Evolutionary conservation across 768 basidiomycete species (phyloP), one percentile per base, ranked within the genome.

Genomic region (Hericium alpestre): DNA sequence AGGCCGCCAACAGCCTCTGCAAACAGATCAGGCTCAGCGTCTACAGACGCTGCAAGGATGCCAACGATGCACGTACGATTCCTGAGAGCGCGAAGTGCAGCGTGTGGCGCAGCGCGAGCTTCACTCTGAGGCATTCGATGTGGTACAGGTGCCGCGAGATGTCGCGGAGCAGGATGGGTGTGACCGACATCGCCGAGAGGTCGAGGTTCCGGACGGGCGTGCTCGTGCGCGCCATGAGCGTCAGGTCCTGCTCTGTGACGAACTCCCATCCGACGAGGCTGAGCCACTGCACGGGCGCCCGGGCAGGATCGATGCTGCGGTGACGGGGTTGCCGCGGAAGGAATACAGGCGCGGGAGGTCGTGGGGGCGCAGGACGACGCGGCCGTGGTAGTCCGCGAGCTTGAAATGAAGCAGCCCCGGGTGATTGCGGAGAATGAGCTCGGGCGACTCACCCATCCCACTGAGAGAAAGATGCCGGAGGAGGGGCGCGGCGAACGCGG

Each of bases 31-130:
- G 23, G 22, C 50, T 48, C 22, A 38, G 47, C 51, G 37, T 32
- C 32, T 6, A 10, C 32, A 32, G 32, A 32, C 32, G 32, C 32
- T 32, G 32, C 32, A 32, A 32, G 32, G 32, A 32, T 7, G 32
- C 32, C n/a, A 50, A 18, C 38, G 37, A 43, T 15, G 53, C 11
- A 67, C 84, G 81, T 71, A 84, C 84, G 69, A 84, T 82, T 53
- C 83, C 84, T 22, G 79, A 77, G 57, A 84, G 73, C 22, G 82
- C 74, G 64, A 78, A 81, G 62, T 84, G 83, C 27, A 86, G 73
- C 8, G 83, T 84, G 64, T 86, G 83, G 39, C 83, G 72, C 38
- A 86, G 71, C 18, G 84, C 82, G 48, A 84, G 77, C 62, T 74
- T 74, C 41, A 85, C 73, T 57, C 75, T 75, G 64, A 85, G 72